Evolutionary conservation across 192 early-diverging fungal species (phyloP).

Genomic region (Kappamyces sp.): DNA sequence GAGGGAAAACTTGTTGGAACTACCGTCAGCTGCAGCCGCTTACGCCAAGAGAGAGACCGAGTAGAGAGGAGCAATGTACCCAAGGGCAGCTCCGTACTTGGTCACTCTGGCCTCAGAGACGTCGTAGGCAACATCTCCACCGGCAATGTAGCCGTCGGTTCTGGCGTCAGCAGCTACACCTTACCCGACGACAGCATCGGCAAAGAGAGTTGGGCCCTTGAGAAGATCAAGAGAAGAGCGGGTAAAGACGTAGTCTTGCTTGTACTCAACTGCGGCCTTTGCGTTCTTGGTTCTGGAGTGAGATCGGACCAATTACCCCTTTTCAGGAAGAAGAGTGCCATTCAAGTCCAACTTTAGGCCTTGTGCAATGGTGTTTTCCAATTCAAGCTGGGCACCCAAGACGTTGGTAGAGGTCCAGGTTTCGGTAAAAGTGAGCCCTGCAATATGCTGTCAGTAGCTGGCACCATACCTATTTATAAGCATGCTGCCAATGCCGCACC

Average conservation of each 20-base stretch:
- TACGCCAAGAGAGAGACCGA: constrained; percentile 79
- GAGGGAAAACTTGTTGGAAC: constrained; percentile 79
- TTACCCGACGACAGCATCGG: constrained; percentile 78
- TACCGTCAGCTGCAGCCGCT: constrained; percentile 20
- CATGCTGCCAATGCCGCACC: background rate
- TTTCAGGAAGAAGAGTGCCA: constrained; percentile 77
- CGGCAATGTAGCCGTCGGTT: constrained; percentile 81
- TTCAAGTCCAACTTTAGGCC: constrained; percentile 92
- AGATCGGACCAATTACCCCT: constrained; percentile 43
- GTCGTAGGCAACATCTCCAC: constrained; percentile 94
- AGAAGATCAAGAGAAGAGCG: constrained; percentile 86
- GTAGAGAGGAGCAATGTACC: constrained; percentile 85
- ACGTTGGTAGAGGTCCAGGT: constrained; percentile 95
- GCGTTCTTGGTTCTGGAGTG: constrained; percentile 60
- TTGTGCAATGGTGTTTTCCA: constrained; percentile 89
- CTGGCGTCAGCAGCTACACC: constrained; percentile 20
- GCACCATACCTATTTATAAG: constrained; percentile 5
- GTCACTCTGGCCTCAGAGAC: constrained; percentile 79
- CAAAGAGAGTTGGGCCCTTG: constrained; percentile 85
- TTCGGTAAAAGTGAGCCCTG: constrained; percentile 83
- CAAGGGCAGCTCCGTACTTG: constrained; percentile 84
- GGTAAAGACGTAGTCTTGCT: constrained; percentile 91
- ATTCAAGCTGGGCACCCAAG: constrained; percentile 85
- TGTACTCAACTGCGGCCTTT: constrained; percentile 85
- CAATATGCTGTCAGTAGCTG: background rate